Conservation (phyloP, 768 basidiomycete species). For the Tephrocybe sp. region DNA sequence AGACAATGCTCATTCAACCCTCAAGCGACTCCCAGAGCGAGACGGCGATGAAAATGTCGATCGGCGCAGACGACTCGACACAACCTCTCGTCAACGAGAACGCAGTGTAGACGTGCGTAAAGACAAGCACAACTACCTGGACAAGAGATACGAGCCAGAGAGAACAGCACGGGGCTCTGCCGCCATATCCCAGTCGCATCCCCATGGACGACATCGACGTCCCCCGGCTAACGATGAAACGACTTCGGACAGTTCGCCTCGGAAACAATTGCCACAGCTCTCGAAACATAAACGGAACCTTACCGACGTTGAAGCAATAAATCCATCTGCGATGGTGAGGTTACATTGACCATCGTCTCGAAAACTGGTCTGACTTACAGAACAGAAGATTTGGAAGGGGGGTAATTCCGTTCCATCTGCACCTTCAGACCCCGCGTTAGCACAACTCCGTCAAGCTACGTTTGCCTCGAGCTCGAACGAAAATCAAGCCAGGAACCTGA, state of each 20-base stretch:
- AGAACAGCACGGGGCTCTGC: constrained; percentile 1
- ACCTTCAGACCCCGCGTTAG: background rate
- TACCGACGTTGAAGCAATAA: constrained; percentile 32
- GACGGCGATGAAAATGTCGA: constrained; percentile 13
- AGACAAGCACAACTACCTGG: constrained; percentile 16
- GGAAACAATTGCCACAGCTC: constrained; percentile 12
- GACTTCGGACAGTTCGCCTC: constrained; percentile 32
- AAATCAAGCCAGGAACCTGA: constrained; percentile 6
- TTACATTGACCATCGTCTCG: background rate
- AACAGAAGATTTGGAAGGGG: constrained; percentile 2
- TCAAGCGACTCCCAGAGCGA: constrained; percentile 31
- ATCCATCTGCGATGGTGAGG: constrained; percentile 3
- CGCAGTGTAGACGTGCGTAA: constrained; percentile 12
- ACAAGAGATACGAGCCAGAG: constrained; percentile 13
- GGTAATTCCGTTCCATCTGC: background rate
- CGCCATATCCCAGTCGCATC: background rate
- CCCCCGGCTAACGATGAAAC: constrained; percentile 28
- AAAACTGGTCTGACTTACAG: background rate
- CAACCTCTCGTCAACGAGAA: constrained; percentile 7
- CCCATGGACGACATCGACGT: background rate
- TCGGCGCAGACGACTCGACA: constrained; percentile 2
- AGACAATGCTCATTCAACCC: background rate
- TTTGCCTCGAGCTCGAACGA: constrained; percentile 8
- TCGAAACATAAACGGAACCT: constrained; percentile 32
- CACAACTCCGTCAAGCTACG: constrained; percentile 5